Evolutionary conservation across 441 rosid species (phyloP).

Genomic region (Macaranga tanarius): DNA sequence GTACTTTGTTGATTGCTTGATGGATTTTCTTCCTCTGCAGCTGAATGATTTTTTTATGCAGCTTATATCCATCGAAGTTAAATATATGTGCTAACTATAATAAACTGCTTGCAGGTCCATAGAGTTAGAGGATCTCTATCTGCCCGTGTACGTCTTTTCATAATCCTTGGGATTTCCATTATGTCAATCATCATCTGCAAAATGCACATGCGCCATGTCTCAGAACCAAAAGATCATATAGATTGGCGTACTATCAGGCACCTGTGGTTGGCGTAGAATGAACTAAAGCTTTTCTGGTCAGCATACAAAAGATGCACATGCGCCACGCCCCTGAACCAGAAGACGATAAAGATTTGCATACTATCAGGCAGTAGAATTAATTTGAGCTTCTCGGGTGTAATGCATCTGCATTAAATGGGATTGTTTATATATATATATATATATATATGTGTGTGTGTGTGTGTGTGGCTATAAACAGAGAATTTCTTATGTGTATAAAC

Average conservation of each 20-base stretch:
- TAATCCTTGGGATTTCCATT: slow-evolving; percentile 29
- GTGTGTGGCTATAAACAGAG: not conserved
- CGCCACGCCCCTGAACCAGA: no score
- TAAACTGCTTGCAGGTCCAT: slow-evolving; percentile 30
- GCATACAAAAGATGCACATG: no score
- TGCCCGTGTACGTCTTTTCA: slow-evolving; percentile 13
- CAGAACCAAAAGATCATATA: slow-evolving; percentile 19
- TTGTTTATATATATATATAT: not conserved
- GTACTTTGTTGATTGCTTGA: not conserved
- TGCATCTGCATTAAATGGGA: not conserved
- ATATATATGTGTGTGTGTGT: no score
- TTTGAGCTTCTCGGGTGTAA: not conserved
- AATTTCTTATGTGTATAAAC: not conserved
- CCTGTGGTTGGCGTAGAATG: slow-evolving; percentile 40
- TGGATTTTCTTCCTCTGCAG: not conserved
- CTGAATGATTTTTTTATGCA: not conserved
- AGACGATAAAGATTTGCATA: no score
- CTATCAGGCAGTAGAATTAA: no score
- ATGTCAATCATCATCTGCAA: slow-evolving; percentile 9
- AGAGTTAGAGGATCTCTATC: slow-evolving; percentile 9
- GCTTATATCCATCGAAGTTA: not conserved
- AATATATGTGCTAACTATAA: not conserved
- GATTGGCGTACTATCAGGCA: slow-evolving; percentile 51
- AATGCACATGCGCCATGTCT: not conserved
- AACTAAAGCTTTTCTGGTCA: not conserved